These are phyloP conservation scores for Schizophyllum commune DNA, from an alignment of 1,284 basidiomycete species.

Conservation along the genomic window DNA sequence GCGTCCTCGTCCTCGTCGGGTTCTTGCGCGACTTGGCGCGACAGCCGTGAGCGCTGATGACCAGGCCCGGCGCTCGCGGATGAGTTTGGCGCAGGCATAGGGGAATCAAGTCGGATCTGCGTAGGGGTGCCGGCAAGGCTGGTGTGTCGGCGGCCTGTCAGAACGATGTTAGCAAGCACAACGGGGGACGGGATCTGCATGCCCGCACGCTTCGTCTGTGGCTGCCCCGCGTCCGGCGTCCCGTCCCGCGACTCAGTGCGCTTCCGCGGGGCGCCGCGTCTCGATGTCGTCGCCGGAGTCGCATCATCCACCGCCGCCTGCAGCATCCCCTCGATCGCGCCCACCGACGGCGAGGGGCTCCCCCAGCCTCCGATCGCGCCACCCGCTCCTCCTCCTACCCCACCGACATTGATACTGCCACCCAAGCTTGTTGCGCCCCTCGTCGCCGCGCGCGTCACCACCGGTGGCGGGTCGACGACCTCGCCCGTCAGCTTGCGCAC, in stretches of 20 bases:
- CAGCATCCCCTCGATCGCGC: too few species aligned
- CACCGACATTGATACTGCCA: neutral
- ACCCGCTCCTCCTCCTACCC: neutral
- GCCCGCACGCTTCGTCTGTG: neutral
- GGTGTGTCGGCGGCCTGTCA: neutral
- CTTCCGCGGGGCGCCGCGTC: too few species aligned
- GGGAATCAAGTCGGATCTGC: conserved; percentile 19
- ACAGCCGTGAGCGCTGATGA: conserved; percentile 31
- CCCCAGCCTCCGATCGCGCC: too few species aligned
- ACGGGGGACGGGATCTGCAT: neutral
- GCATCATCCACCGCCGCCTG: too few species aligned
- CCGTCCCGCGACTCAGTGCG: neutral
- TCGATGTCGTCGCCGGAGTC: too few species aligned
- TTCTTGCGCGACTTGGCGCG: conserved; percentile 29
- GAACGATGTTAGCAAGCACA: neutral
- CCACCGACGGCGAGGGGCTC: too few species aligned
- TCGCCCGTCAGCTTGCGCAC: conserved; percentile 54
- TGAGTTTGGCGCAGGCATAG: conserved; percentile 11
- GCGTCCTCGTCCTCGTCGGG: conserved; percentile 9
- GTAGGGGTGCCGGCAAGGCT: neutral
- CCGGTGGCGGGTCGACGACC: neutral
- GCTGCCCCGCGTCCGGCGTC: neutral
- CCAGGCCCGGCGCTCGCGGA: conserved; percentile 15
- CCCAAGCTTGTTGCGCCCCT: neutral
- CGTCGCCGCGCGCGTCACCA: neutral